A percentile compares a stretch with the other conserved stretches of the same genome.
Evolutionary conservation across 2,329 filamentous ascomycete genomes (phyloP).

Genomic region (Aspergillus fructus): DNA sequence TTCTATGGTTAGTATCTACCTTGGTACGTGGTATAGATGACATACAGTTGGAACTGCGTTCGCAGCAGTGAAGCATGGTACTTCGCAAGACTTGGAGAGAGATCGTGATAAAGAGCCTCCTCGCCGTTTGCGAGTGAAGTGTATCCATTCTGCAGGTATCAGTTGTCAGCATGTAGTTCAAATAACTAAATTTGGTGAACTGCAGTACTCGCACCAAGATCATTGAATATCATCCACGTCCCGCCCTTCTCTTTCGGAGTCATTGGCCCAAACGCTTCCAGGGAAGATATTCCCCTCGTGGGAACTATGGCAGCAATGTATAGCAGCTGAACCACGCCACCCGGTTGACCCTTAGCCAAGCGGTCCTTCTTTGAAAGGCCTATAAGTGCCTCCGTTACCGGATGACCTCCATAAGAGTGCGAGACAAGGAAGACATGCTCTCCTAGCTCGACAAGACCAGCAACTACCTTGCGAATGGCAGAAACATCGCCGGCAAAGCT

Average conservation of each 20-base stretch:
- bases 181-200: not conserved
- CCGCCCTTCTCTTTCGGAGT: not conserved
- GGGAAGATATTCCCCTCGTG: not conserved
- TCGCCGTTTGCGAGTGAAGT: not conserved
- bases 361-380: not conserved
- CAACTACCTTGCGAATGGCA: not conserved
- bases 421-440: not conserved
- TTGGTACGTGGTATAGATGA: not conserved
- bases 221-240: not conserved
- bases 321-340: not conserved
- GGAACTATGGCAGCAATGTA: not conserved
- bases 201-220: not conserved
- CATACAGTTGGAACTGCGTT: not conserved
- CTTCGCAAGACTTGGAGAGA: not conserved
- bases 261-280: not conserved
- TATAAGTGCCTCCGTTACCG: not conserved
- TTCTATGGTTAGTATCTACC: not conserved
- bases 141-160: not conserved
- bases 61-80: not conserved
- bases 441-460: not conserved
- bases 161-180: not conserved
- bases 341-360: not conserved
- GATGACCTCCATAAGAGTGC: not conserved
- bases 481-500: not conserved
- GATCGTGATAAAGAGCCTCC: not conserved